Conservation (phyloP, 345 rosid genomes). For the Eucalyptus cladocalyx region DNA sequence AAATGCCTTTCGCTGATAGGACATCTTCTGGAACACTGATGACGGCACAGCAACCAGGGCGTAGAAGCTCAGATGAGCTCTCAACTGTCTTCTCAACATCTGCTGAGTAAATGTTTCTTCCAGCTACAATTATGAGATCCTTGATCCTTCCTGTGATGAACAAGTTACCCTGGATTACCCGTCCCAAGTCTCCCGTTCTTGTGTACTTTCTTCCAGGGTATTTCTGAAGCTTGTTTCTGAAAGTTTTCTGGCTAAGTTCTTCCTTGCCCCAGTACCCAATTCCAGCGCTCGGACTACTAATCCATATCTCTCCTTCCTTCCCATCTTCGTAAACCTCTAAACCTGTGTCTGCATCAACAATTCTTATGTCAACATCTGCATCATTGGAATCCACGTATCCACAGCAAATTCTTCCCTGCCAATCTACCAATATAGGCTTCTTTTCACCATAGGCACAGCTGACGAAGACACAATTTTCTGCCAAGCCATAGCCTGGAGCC, state of each 20-base stretch:
- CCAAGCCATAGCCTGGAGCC: slow-evolving; percentile 79
- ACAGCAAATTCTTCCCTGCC: slow-evolving; percentile 62
- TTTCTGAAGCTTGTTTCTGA: slow-evolving; percentile 26
- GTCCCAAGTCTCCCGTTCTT: slow-evolving; percentile 55
- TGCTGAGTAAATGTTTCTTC: slow-evolving; percentile 58
- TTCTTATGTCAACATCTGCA: slow-evolving; percentile 41
- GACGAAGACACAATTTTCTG: slow-evolving; percentile 68
- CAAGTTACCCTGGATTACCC: slow-evolving; percentile 37
- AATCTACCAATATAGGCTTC: slow-evolving; percentile 44
- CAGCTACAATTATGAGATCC: slow-evolving; percentile 62
- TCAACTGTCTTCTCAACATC: slow-evolving; percentile 70
- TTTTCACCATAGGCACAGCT: slow-evolving; percentile 55
- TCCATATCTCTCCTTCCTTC: slow-evolving; percentile 66
- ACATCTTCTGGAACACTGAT: slow-evolving; percentile 59
- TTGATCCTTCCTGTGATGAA: slow-evolving; percentile 70
- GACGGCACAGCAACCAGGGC: slow-evolving; percentile 71
- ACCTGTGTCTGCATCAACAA: slow-evolving; percentile 29
- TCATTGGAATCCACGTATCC: slow-evolving; percentile 27
- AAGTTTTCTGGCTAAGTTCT: slow-evolving; percentile 35
- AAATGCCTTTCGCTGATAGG: slow-evolving; percentile 42
- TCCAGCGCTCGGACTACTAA: slow-evolving; percentile 58
- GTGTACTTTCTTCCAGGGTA: slow-evolving; percentile 33
- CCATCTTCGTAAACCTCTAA: slow-evolving; percentile 28
- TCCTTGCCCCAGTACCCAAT: slow-evolving; percentile 63
- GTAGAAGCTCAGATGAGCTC: slow-evolving; percentile 33